Conservation (phyloP, 371 early-diverging fungal genomes). For the Synchytrium microbalum region DNA sequence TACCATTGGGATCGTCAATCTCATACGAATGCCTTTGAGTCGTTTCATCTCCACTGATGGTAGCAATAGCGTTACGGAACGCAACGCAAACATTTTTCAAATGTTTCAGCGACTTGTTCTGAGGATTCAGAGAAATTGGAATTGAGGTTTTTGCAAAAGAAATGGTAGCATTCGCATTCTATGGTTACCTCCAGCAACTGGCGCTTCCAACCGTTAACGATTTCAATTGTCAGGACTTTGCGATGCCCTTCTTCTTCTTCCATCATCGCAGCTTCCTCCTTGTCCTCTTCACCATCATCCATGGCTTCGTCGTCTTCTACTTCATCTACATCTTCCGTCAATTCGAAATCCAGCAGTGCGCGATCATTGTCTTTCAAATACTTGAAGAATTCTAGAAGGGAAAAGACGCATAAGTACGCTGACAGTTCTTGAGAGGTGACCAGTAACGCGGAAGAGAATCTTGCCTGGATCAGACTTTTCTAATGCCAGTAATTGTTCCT, state of each 20-base stretch:
- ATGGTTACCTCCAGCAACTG: slow-evolving; percentile 18
- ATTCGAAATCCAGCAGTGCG: slow-evolving; percentile 66
- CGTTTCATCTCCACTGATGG: slow-evolving; percentile 58
- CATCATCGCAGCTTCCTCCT: slow-evolving; percentile 31
- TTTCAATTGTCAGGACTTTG: slow-evolving; percentile 6
- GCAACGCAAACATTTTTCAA: slow-evolving; percentile 68
- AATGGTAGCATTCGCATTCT: too few relatives aligned
- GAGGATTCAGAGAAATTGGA: slow-evolving; percentile 59
- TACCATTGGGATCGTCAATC: slow-evolving; percentile 56
- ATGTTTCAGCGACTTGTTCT: slow-evolving; percentile 48
- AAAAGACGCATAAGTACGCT: too few relatives aligned
- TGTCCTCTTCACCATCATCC: slow-evolving; percentile 37
- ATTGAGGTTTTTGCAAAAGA: too few relatives aligned
- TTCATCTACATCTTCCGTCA: slow-evolving; percentile 42
- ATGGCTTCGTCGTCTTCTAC: slow-evolving; percentile 52
- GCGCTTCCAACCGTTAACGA: slow-evolving; percentile 17
- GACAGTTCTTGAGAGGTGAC: too few relatives aligned
- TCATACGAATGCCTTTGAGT: slow-evolving; percentile 42
- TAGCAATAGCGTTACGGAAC: slow-evolving; percentile 71
- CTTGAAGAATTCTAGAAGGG: slow-evolving; percentile 27
- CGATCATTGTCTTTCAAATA: slow-evolving; percentile 79
- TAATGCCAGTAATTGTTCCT: slow-evolving; percentile 65
- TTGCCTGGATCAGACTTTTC: slow-evolving; percentile 83
- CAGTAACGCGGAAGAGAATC: too few relatives aligned
- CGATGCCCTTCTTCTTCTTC: slow-evolving; percentile 30